These are phyloP conservation scores for Nitzschia palea DNA, from an alignment of 108 stramenopile genomes.

Conservation along the genomic window DNA sequence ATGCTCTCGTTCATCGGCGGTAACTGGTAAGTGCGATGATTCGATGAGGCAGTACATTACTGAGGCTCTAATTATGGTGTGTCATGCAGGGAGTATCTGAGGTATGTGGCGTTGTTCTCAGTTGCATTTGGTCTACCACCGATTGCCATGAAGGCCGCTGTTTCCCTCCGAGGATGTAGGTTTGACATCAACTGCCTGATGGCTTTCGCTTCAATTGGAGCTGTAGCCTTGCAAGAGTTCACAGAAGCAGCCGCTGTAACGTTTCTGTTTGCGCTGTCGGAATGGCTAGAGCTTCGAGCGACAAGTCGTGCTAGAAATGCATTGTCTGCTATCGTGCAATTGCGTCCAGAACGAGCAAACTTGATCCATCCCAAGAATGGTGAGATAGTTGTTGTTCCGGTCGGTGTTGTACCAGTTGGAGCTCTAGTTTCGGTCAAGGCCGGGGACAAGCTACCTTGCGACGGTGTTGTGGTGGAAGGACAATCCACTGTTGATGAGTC, in stretches of 20 bases:
- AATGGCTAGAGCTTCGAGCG: conserved; percentile 66
- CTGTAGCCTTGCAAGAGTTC: conserved; percentile 72
- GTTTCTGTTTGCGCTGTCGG: conserved; percentile 73
- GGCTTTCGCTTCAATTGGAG: conserved; percentile 76
- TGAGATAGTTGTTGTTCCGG: conserved; percentile 61
- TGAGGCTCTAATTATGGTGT: background rate
- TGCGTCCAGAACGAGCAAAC: conserved; percentile 77
- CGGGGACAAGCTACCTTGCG: conserved; percentile 92
- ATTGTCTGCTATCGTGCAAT: conserved; percentile 62
- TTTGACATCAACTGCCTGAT: conserved; percentile 85
- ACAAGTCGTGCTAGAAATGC: conserved; percentile 77
- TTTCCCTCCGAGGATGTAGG: conserved; percentile 43
- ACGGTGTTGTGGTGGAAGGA: conserved; percentile 85
- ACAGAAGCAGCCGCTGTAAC: conserved; percentile 82
- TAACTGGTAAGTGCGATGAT: conserved; percentile 27
- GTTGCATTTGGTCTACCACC: conserved; percentile 63
- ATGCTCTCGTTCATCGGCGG: conserved; percentile 67
- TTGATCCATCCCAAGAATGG: conserved; percentile 59
- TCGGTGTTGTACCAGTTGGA: conserved; percentile 67
- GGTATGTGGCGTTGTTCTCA: conserved; percentile 58
- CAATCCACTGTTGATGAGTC: conserved; percentile 66
- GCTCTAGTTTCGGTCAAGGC: conserved; percentile 78
- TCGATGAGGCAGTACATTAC: background rate
- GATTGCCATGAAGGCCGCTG: conserved; percentile 63
- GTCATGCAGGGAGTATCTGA: conserved; percentile 44